Base-by-base conservation (phyloP, 1,284 basidiomycete genomes). In the Rhodotorula sp. region DNA sequence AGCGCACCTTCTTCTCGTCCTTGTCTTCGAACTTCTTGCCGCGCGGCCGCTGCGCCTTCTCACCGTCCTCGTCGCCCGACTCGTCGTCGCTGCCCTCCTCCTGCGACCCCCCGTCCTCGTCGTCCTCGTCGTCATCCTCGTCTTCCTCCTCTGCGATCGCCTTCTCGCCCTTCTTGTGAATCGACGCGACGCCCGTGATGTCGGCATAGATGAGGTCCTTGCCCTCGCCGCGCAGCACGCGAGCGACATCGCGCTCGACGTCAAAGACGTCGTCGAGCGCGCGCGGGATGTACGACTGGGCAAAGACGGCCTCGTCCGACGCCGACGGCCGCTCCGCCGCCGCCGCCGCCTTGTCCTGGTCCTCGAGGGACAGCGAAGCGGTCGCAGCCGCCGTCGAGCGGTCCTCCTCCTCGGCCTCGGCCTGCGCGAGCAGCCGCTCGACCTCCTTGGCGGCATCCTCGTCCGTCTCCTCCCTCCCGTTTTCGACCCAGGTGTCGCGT, bases 11-110 rank as follows among this genome's bases (percentile, higher is more conserved):
- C 83, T 96, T 97, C 1, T 86, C 88, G n/a, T 93, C 91, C 71
- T 88, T 88, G 81, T 96, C 93, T 83, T 97, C 94, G 77, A 93
- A 89, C 71, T 91, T 87, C 82, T 95, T 93, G 0, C 94, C 93
- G 75, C 91, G 85, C 55, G 89, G 88, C 74, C 82, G 85, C 68
- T 85, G 85, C 70, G 75, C 78, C 23, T 79, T 78, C 19, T 61
- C 76, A 9, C 77, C 82, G 13, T 77, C 81, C 19, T 75, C 74
- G 19, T 56, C 71, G 68, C 50, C 54, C 61, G 16, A 27, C 45
- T 44, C 66, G 27, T 23, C 48, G 8, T 52, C 61, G 46, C 58
- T 61, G 14, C 42, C 83, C 68, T 77, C 80, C 16, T 67, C 76
- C 57, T 71, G 72, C 13, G 74, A 78, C 3, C 74, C 73, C 2